These are phyloP conservation scores for Podospora conica DNA, from an alignment of 495 filamentous ascomycete genomes.

Conservation along the genomic window DNA sequence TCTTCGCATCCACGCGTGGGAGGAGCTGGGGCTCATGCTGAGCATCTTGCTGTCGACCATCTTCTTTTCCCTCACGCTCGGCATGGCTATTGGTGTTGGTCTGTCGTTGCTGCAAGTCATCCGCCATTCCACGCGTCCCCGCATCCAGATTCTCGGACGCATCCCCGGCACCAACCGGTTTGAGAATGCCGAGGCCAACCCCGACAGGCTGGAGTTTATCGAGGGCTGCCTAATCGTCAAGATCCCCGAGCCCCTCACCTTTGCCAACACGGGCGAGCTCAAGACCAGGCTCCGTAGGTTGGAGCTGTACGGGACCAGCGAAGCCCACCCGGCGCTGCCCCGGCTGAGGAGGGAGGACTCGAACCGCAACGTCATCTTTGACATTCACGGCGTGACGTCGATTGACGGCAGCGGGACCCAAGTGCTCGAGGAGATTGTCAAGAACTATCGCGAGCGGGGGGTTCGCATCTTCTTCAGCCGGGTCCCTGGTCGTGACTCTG, in stretches of 20 bases:
- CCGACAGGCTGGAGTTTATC: slow-evolving; percentile 74
- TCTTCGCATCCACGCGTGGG: slow-evolving; percentile 72
- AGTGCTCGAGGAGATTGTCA: slow-evolving; percentile 83
- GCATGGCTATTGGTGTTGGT: slow-evolving; percentile 85
- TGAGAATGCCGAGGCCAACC: slow-evolving; percentile 79
- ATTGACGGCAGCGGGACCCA: slow-evolving; percentile 91
- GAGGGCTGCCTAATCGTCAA: slow-evolving; percentile 93
- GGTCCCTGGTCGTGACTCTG: slow-evolving; percentile 52
- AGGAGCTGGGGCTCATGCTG: slow-evolving; percentile 78
- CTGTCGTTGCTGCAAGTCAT: slow-evolving; percentile 85
- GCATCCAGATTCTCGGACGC: slow-evolving; percentile 94
- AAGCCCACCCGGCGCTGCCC: slow-evolving; percentile 80
- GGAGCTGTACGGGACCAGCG: slow-evolving; percentile 79
- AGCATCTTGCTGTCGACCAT: slow-evolving; percentile 89
- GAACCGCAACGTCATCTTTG: slow-evolving; percentile 89
- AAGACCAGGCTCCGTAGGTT: slow-evolving; percentile 76
- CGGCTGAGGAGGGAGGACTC: slow-evolving; percentile 62
- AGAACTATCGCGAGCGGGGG: slow-evolving; percentile 61
- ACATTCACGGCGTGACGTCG: slow-evolving; percentile 88
- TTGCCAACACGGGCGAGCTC: slow-evolving; percentile 92
- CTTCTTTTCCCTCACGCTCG: slow-evolving; percentile 78
- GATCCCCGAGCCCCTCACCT: slow-evolving; percentile 93
- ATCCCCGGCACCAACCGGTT: slow-evolving; percentile 77
- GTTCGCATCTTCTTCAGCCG: slow-evolving; percentile 86
- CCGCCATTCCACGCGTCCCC: slow-evolving; percentile 78